Evolutionary conservation across 495 filamentous ascomycete species (phyloP).

Genomic region (Tirmania nivea): DNA sequence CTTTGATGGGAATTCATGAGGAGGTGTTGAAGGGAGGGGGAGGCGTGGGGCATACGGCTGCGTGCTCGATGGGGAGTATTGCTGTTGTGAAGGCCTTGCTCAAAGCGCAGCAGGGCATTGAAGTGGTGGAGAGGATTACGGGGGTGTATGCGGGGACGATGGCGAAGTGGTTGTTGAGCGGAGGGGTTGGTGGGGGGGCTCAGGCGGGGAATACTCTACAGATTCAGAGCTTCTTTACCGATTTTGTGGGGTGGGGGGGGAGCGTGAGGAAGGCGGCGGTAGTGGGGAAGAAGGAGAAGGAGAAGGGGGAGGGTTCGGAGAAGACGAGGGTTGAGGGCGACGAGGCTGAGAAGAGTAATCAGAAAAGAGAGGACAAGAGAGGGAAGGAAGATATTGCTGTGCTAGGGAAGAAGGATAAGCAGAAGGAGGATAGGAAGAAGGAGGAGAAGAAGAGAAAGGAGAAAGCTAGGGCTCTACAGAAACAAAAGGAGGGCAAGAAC

Average conservation of each 20-base stretch:
- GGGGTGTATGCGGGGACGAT: slow-evolving; percentile 37
- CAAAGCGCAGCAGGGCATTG: slow-evolving; percentile 15
- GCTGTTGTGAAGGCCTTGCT: slow-evolving; percentile 40
- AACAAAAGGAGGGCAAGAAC: not conserved
- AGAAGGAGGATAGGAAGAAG: not conserved
- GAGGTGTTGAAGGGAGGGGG: slow-evolving; percentile 42
- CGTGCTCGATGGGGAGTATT: slow-evolving; percentile 41
- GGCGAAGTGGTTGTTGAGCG: slow-evolving; percentile 28
- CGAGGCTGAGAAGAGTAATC: slow-evolving; percentile 21
- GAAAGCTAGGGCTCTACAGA: not conserved
- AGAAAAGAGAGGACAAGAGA: slow-evolving; percentile 15
- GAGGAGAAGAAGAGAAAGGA: not conserved
- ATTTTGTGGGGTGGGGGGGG: slow-evolving; percentile 42
- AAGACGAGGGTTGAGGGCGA: slow-evolving; percentile 31
- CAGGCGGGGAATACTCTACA: slow-evolving; percentile 1
- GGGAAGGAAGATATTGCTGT: slow-evolving; percentile 8
- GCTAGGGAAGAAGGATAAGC: not conserved
- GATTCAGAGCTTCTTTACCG: slow-evolving; percentile 33
- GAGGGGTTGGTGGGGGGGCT: slow-evolving; percentile 25
- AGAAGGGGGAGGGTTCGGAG: slow-evolving; percentile 38
- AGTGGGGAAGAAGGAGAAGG: not conserved
- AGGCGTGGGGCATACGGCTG: slow-evolving; percentile 29
- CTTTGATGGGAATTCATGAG: slow-evolving; percentile 46
- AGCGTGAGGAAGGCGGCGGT: slow-evolving; percentile 1
- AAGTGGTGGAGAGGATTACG: slow-evolving; percentile 25